Evolutionary conservation across 805 yeast genomes (phyloP).

Genomic region (Phaffomyces antillensis): DNA sequence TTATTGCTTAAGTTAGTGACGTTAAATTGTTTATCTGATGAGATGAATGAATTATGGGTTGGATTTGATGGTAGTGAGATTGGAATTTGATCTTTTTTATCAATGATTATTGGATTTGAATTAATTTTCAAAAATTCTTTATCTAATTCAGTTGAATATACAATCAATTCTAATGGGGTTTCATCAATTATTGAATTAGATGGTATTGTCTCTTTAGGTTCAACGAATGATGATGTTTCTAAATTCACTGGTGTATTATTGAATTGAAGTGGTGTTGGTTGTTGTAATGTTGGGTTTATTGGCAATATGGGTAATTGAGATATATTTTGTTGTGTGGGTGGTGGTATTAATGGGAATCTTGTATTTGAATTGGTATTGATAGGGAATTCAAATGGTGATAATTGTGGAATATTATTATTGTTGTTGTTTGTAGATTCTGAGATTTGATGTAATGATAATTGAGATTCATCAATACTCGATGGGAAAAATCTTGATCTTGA

Average conservation of each 20-base stretch:
- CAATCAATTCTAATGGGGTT: background rate
- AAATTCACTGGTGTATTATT: background rate
- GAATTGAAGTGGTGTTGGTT: background rate
- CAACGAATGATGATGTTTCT: background rate
- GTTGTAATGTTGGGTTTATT: background rate
- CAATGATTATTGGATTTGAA: no score
- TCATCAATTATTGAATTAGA: background rate
- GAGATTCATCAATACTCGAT: constrained; percentile 3
- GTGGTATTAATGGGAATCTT: background rate
- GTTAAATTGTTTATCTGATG: background rate
- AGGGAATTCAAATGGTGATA: background rate
- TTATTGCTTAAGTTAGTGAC: background rate
- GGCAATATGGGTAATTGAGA: background rate
- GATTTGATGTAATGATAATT: background rate
- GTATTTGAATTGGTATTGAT: background rate
- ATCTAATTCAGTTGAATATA: constrained; percentile 3
- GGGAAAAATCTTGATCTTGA: constrained; percentile 23
- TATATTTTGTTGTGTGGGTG: background rate
- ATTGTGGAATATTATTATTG: background rate
- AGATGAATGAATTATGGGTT: background rate
- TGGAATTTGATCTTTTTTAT: background rate
- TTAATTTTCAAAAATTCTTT: no score
- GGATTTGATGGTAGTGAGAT: constrained; percentile 3
- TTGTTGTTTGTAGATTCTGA: background rate
- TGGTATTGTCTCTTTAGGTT: background rate